phyloP scores from a whole-genome alignment of 805 yeast genomes.

The Metschnikowia lachancei region DNA sequence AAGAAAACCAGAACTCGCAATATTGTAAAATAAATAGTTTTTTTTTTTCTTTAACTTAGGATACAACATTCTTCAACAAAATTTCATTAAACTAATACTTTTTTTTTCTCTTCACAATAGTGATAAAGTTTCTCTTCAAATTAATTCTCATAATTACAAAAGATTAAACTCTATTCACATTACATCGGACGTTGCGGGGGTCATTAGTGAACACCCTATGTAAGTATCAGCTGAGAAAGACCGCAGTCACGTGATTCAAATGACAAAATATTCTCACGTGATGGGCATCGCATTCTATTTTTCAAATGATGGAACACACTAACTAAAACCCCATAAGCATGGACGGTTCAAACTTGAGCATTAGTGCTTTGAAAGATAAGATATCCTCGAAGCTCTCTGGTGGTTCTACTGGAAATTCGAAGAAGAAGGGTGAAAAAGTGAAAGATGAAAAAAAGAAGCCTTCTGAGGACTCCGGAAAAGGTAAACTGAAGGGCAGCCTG shows the following conservation, averaged over 20 bases:
- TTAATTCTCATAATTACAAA: too few species aligned
- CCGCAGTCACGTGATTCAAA: slow-evolving; percentile 1
- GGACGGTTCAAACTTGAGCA: slow-evolving; percentile 46
- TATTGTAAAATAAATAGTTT: too few species aligned
- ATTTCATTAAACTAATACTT: too few species aligned
- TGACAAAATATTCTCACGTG: slow-evolving; percentile 4
- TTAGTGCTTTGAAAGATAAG: slow-evolving; percentile 62
- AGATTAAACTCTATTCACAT: too few species aligned
- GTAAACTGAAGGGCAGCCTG: neutral
- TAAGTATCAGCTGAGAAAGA: neutral
- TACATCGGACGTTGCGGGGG: neutral
- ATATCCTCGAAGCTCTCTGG: slow-evolving; percentile 49
- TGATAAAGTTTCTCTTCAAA: too few species aligned
- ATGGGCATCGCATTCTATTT: slow-evolving; percentile 15
- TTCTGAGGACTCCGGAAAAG: slow-evolving; percentile 2
- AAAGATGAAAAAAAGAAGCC: neutral
- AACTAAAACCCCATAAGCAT: slow-evolving; percentile 21
- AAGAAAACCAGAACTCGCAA: too few species aligned
- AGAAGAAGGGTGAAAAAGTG: neutral
- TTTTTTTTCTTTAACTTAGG: too few species aligned
- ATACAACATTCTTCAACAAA: too few species aligned
- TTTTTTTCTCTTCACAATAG: too few species aligned
- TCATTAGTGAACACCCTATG: neutral
- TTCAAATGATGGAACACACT: neutral
- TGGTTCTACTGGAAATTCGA: neutral